Base-by-base conservation (phyloP, 305 asterid species). In the Ajuga reptans region DNA sequence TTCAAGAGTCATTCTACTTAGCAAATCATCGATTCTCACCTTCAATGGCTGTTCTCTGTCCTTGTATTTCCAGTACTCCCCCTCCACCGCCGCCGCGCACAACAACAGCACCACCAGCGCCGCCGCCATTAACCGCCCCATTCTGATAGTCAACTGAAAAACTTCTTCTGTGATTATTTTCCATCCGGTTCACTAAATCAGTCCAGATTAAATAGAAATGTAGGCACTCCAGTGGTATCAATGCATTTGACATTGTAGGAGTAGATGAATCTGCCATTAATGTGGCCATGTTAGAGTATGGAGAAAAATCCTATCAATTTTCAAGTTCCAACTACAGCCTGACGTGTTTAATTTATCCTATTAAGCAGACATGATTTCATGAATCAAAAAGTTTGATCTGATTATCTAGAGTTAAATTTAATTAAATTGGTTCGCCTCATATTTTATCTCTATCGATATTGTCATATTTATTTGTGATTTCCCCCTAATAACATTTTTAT, bases 1-100 rank as follows among this genome's bases (percentile, higher is more conserved):
- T 53, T 73, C 81, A 33, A 80, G 76, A 7, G 69, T 72, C 84
- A 72, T 80, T 69, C 81, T 76, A n/a, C 59, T 54, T 66, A 80
- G 11, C 72, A 76, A 45, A 50, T 73, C 84, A 10, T 52, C 60
- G 45, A 76, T 53, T 34, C 84, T 77, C 51, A 36, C 74, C 51
- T 58, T 16, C 72, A 80, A 11, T 17, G 79, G 81, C 77, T 58
- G 75, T 3, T 60, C 59, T 0, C 77, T 75, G 31, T 76, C 81
- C 36, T 53, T 80, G 79, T 72, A 79, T 29, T 60, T 73, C 76
- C 68, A 12, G 73, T 78, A 73, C 72, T 57, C 82, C 69, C 69
- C 72, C 62, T 68, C 75, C 72, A 42, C 75, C 0, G 59, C 81
- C 81, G 61, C 81, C 73, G 73, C 33, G 56, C 69, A 77, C 78